These are phyloP conservation scores for Suillus brevipes DNA, from an alignment of 768 basidiomycete species.

Conservation along the genomic window DNA sequence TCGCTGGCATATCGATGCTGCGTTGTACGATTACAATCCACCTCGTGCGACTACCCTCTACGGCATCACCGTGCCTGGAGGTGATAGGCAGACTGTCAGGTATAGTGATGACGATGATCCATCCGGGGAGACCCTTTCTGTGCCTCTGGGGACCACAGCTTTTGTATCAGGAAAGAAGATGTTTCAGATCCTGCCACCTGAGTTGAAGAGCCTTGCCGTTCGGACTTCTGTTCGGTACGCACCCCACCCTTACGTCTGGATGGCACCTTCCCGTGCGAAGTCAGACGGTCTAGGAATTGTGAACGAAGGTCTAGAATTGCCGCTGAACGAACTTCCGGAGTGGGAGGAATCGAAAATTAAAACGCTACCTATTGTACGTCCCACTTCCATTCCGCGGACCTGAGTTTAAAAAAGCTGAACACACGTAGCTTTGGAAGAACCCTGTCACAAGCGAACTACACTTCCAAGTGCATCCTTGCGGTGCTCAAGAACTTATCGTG, in stretches of 20 bases:
- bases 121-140: slow-evolving; percentile 77
- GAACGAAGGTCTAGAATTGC: slow-evolving; percentile 70
- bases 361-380: slow-evolving; percentile 60
- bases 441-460: slow-evolving; percentile 80
- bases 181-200: slow-evolving; percentile 74
- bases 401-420: slow-evolving; percentile 4
- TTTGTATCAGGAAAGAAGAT: slow-evolving; percentile 81
- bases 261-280: slow-evolving; percentile 72
- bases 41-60: slow-evolving; percentile 87
- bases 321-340: slow-evolving; percentile 66
- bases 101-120: slow-evolving; percentile 70
- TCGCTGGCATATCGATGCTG: slow-evolving; percentile 92
- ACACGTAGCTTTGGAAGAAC: slow-evolving; percentile 82
- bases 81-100: slow-evolving; percentile 59
- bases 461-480: slow-evolving; percentile 90
- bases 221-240: slow-evolving; percentile 74
- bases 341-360: slow-evolving; percentile 82
- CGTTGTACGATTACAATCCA: slow-evolving; percentile 72
- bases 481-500: slow-evolving; percentile 62
- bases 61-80: slow-evolving; percentile 70
- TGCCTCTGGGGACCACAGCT: slow-evolving; percentile 85
- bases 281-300: slow-evolving; percentile 85
- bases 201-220: slow-evolving; percentile 79
- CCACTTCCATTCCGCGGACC: neutral
- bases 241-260: slow-evolving; percentile 91